Base-by-base conservation (phyloP, 768 basidiomycete species). In the Thelephora ganbajun region DNA sequence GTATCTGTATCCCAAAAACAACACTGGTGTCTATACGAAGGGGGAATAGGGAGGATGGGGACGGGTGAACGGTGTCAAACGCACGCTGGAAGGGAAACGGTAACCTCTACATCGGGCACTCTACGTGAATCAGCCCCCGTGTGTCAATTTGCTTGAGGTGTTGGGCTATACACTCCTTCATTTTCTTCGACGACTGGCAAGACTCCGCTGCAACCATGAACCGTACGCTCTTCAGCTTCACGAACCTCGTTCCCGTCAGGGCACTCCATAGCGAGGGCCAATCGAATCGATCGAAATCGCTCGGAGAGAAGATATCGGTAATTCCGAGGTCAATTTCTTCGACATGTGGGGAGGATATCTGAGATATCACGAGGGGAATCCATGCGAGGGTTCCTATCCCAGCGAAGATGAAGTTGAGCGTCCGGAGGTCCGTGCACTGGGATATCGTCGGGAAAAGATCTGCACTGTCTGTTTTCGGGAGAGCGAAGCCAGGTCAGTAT, bases 321-420 rank as follows among this genome's bases (percentile, higher is more conserved):
- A 61, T 48, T 1, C 46, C 41, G 20, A 61, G 41, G 9, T 45
- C 51, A 33, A 60, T 34, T 11, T 45, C 43, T 41, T 53, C 51
- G 9, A 61, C 50, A 14, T 20, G 35, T 2, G 47, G 26, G 9
- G 58, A 53, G 2, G 48, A 33, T 6, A 57, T 49, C 35, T 57
- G 57, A 12, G 46, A 42, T 39, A 60, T 33, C 14, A 60, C 43
- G 0, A 26, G 22, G 18, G 50, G 39, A 33, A 59, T 55, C 55
- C 53, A 56, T 1, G 51, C 35, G 13, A 61, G 50, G 13, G 54
- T 54, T 11, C 36, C 34, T 49, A 57, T 58, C 20, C 48, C 50
- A 4, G 52, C 47, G 36, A 61, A 53, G 1, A 46, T 47, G 1
- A 61, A 45, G 13, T 34, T 47, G 42, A 54, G 57, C 11, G 51